Conservation (phyloP, 1,284 basidiomycete species). For the Marasmius fiardii region DNA sequence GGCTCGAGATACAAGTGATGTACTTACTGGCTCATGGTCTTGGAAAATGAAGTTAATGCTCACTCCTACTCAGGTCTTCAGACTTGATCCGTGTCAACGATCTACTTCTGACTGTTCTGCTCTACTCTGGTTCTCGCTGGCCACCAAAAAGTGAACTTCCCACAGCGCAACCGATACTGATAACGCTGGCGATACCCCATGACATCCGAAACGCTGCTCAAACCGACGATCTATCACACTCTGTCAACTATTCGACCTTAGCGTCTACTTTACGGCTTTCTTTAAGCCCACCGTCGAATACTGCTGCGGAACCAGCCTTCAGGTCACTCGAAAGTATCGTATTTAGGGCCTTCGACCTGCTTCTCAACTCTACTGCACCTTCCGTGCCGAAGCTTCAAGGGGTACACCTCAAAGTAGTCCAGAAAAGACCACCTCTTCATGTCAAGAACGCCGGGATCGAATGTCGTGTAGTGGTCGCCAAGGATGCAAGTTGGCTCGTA, state of each 20-base stretch:
- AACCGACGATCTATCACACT: constrained; percentile 54
- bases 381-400: constrained; percentile 30
- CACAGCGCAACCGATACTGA: constrained; percentile 52
- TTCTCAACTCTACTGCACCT: constrained; percentile 36
- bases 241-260: constrained; percentile 58
- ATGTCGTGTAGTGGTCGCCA: constrained; percentile 27
- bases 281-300: constrained; percentile 13
- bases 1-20: no score
- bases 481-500: constrained; percentile 21
- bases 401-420: constrained; percentile 36
- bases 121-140: constrained; percentile 43
- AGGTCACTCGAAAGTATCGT: constrained; percentile 39
- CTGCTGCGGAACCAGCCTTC: constrained; percentile 25
- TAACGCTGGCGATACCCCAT: constrained; percentile 54
- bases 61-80: background rate
- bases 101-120: constrained; percentile 36
- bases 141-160: constrained; percentile 26
- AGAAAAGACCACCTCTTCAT: constrained; percentile 53
- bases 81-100: constrained; percentile 50
- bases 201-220: constrained; percentile 50
- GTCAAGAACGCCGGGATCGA: constrained; percentile 45
- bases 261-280: constrained; percentile 24
- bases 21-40: background rate
- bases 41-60: background rate
- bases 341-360: constrained; percentile 38